A percentile compares a stretch with the other conserved stretches of the same genome.
Evolutionary conservation across 768 basidiomycete genomes (phyloP).

Genomic region (Lactarius sp.): DNA sequence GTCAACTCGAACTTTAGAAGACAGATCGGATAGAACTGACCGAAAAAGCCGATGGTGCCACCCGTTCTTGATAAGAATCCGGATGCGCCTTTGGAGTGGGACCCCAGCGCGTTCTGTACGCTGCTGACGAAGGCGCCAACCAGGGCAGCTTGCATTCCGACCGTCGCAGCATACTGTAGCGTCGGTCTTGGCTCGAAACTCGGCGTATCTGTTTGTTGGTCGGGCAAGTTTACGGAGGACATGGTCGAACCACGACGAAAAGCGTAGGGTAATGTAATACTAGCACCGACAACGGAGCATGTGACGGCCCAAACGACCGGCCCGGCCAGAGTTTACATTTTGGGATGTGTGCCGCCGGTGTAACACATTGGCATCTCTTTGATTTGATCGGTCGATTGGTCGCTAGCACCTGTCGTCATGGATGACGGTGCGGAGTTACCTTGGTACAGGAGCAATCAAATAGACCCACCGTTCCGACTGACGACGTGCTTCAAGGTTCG

Average conservation of each 20-base stretch:
- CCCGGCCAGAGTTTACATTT: slow-evolving; percentile 17
- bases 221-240: slow-evolving; percentile 13
- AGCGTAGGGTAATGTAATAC: too few relatives aligned
- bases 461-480: slow-evolving; percentile 40
- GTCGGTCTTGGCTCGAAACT: slow-evolving; percentile 49
- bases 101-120: slow-evolving; percentile 75
- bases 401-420: background rate
- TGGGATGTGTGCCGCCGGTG: background rate
- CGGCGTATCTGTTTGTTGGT: slow-evolving; percentile 10
- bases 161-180: slow-evolving; percentile 49
- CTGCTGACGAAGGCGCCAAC: slow-evolving; percentile 67
- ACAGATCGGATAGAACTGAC: slow-evolving; percentile 41
- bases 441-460: slow-evolving; percentile 35
- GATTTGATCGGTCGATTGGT: background rate
- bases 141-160: slow-evolving; percentile 59
- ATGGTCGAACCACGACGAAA: slow-evolving; percentile 8
- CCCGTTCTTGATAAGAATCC: slow-evolving; percentile 87
- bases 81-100: slow-evolving; percentile 72
- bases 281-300: background rate
- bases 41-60: slow-evolving; percentile 87
- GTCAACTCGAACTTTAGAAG: background rate
- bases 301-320: slow-evolving; percentile 2
- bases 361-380: too few relatives aligned
- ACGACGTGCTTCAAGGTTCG: slow-evolving; percentile 43
- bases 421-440: slow-evolving; percentile 14